A percentile compares a stretch with the other conserved stretches of the same genome.
These are phyloP conservation scores for Vararia minispora DNA, from an alignment of 768 basidiomycete genomes.

Conservation along the genomic window DNA sequence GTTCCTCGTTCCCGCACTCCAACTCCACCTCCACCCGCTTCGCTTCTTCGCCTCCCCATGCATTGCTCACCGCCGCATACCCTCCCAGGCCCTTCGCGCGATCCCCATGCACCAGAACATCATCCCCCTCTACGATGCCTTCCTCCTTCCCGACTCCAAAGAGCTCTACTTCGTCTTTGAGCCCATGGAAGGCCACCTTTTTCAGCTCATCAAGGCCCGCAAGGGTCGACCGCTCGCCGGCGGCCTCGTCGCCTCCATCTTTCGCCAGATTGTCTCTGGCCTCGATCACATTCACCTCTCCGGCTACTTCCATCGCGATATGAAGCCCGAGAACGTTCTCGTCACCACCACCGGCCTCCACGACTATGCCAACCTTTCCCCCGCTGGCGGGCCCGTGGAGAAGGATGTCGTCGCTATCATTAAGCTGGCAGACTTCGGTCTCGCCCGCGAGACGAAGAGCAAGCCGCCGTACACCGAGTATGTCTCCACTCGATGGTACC, in stretches of 20 bases:
- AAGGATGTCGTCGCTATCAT: conserved; percentile 94
- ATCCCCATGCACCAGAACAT: conserved; percentile 96
- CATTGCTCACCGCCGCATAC: neutral
- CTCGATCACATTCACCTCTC: conserved; percentile 85
- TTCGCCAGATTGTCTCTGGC: conserved; percentile 83
- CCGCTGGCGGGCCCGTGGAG: conserved; percentile 60
- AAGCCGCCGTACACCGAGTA: conserved; percentile 96
- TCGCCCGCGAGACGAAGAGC: conserved; percentile 83
- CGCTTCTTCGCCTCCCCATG: conserved; percentile 12
- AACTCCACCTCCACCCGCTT: conserved; percentile 3
- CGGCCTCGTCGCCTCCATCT: conserved; percentile 91
- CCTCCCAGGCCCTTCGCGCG: conserved; percentile 81
- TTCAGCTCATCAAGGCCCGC: conserved; percentile 96
- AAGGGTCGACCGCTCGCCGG: conserved; percentile 94
- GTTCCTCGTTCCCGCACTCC: conserved; percentile 2
- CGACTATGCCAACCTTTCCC: conserved; percentile 80
- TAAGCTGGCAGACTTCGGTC: conserved; percentile 97
- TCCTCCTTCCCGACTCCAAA: conserved; percentile 89
- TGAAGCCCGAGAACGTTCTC: conserved; percentile 99
- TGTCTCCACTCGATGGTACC: conserved; percentile 99
- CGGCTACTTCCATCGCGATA: conserved; percentile 98
- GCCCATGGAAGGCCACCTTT: conserved; percentile 99
- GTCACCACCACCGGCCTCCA: conserved; percentile 95
- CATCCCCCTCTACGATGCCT: conserved; percentile 98
- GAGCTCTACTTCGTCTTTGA: conserved; percentile 99